Percentiles rank a stretch among this genome's conserved stretches.
These are phyloP conservation scores for Rhazya stricta DNA, from an alignment of 257 asterid species.

Conservation along the genomic window DNA sequence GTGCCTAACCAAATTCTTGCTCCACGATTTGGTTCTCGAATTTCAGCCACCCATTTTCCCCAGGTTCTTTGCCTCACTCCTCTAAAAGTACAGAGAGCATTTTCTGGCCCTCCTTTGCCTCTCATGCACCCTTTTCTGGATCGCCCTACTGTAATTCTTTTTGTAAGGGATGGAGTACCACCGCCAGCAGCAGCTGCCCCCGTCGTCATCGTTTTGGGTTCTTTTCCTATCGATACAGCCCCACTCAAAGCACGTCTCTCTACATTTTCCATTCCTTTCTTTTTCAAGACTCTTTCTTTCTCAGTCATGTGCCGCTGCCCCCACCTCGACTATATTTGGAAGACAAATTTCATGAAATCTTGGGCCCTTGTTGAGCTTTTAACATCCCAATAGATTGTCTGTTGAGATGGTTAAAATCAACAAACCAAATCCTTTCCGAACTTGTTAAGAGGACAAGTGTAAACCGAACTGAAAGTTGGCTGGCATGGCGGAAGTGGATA, in stretches of 20 bases:
- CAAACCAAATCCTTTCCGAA: neutral
- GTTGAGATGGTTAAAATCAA: neutral
- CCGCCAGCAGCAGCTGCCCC: neutral
- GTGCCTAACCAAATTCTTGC: slow-evolving; percentile 78
- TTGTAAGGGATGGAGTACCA: neutral
- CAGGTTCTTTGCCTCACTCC: slow-evolving; percentile 86
- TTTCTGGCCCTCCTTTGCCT: slow-evolving; percentile 84
- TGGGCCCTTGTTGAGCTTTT: neutral
- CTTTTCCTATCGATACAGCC: neutral
- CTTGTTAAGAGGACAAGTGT: neutral
- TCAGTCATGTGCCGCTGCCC: neutral
- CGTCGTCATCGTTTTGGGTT: neutral
- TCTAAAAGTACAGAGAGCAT: slow-evolving; percentile 57
- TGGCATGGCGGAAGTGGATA: neutral
- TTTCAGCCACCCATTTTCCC: slow-evolving; percentile 88
- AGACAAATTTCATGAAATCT: neutral
- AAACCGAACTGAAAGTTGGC: neutral
- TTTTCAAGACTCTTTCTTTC: too few species aligned
- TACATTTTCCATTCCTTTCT: neutral
- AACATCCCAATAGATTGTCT: neutral
- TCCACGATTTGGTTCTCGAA: slow-evolving; percentile 74
- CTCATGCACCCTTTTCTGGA: slow-evolving; percentile 79
- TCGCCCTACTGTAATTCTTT: slow-evolving; percentile 34
- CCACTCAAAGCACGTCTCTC: neutral
- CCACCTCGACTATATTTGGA: neutral